Conservation (phyloP, 805 yeast genomes). For the Candida alai region DNA sequence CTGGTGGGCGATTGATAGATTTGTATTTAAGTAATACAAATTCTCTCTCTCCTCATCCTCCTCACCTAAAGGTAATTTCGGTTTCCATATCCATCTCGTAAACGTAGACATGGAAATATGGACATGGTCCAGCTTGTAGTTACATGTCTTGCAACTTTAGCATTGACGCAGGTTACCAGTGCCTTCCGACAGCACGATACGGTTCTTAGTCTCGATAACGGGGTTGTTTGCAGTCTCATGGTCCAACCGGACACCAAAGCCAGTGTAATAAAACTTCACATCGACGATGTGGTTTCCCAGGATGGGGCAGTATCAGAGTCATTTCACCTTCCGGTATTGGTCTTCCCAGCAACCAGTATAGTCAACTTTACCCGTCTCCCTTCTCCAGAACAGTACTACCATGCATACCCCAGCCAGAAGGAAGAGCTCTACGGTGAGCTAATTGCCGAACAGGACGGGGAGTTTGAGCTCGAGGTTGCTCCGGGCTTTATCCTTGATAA, state of each 20-base stretch:
- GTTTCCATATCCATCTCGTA: too few species aligned
- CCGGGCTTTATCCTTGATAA: slow-evolving; percentile 8
- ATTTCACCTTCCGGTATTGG: slow-evolving; percentile 19
- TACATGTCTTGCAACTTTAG: too few species aligned
- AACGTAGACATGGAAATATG: too few species aligned
- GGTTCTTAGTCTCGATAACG: not conserved
- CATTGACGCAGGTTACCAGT: too few species aligned
- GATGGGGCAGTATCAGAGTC: slow-evolving; percentile 7
- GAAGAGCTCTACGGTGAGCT: slow-evolving; percentile 9
- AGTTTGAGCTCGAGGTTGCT: slow-evolving; percentile 12
- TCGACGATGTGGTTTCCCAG: slow-evolving; percentile 8
- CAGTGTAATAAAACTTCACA: slow-evolving; percentile 11
- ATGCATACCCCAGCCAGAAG: slow-evolving; percentile 7
- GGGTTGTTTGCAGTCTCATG: slow-evolving; percentile 4
- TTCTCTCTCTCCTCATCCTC: too few species aligned
- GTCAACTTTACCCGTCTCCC: slow-evolving; percentile 19
- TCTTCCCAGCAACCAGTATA: slow-evolving; percentile 22
- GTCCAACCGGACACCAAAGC: slow-evolving; percentile 1
- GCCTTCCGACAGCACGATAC: too few species aligned
- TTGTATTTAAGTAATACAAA: too few species aligned
- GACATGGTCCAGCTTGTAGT: too few species aligned
- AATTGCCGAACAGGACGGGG: slow-evolving; percentile 12
- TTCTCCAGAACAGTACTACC: slow-evolving; percentile 11
- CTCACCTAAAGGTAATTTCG: too few species aligned
- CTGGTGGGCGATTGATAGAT: too few species aligned